Conservation (phyloP, 108 stramenopile species). For the Cyclostephanos tholiformis region DNA sequence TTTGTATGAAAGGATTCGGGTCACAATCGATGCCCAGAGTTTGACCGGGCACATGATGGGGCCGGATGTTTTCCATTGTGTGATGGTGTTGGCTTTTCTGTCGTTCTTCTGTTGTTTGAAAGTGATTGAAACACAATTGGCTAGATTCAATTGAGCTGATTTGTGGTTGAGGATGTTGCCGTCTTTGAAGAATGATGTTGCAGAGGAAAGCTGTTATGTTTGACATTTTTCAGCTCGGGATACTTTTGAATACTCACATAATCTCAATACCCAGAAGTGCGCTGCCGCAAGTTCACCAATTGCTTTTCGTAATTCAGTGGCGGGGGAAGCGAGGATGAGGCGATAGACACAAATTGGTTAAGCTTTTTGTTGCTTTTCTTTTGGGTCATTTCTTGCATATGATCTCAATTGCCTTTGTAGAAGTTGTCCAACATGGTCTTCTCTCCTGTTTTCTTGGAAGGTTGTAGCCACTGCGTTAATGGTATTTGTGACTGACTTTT, state of each 20-base stretch:
- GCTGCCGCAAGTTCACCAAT: no score
- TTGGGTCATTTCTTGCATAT: no score
- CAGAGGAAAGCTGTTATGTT: no score
- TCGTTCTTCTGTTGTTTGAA: conserved; percentile 16
- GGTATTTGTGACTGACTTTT: no score
- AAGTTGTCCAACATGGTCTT: not conserved
- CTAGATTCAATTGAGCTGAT: no score
- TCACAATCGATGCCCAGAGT: not conserved
- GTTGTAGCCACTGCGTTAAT: no score
- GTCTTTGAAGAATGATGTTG: not conserved
- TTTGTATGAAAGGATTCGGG: no score
- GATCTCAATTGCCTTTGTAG: not conserved
- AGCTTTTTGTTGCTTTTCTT: not conserved
- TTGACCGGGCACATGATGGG: not conserved
- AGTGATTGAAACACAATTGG: conserved; percentile 3
- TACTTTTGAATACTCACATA: no score
- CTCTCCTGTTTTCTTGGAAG: no score
- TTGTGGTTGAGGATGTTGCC: not conserved
- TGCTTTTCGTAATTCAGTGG: not conserved
- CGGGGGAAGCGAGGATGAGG: not conserved
- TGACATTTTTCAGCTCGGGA: no score
- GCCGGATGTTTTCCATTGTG: conserved; percentile 6
- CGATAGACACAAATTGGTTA: not conserved
- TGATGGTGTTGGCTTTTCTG: conserved; percentile 11
- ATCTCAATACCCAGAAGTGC: no score